These are phyloP conservation scores for Colletotrichum lini DNA, from an alignment of 2,329 filamentous ascomycete genomes.

Conservation along the genomic window DNA sequence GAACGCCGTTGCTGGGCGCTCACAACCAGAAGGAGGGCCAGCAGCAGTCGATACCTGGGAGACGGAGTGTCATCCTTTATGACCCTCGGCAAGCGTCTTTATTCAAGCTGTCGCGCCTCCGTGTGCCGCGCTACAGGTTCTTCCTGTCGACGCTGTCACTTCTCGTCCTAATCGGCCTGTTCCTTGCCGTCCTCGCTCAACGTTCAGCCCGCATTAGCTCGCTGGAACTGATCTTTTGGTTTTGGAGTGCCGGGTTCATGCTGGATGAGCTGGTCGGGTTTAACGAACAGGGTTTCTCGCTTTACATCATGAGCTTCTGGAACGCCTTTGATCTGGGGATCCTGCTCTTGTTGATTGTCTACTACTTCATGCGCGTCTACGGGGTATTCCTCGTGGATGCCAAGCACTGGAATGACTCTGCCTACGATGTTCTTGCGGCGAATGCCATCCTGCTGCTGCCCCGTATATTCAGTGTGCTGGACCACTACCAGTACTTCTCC, in stretches of 20 bases:
- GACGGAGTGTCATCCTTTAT: constrained; percentile 88
- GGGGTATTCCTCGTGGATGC: constrained; percentile 86
- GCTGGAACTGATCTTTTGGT: constrained; percentile 93
- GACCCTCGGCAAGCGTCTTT: constrained; percentile 91
- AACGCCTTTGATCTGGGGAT: constrained; percentile 96
- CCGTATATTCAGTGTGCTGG: constrained; percentile 90
- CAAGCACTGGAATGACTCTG: constrained; percentile 82
- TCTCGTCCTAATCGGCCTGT: constrained; percentile 86
- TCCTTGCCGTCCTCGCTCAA: constrained; percentile 84
- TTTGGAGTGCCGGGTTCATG: constrained; percentile 98
- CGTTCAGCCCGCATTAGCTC: constrained; percentile 85
- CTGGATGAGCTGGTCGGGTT: constrained; percentile 96
- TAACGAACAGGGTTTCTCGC: constrained; percentile 94
- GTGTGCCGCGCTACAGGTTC: constrained; percentile 92
- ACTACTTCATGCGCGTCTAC: constrained; percentile 91
- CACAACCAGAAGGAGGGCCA: constrained; percentile 51
- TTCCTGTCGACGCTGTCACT: constrained; percentile 91
- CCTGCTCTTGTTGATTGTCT: constrained; percentile 85
- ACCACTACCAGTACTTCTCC: constrained; percentile 97
- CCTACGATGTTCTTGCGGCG: constrained; percentile 93
- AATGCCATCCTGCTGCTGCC: constrained; percentile 92
- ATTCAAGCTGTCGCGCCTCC: constrained; percentile 90
- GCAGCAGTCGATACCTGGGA: constrained; percentile 57
- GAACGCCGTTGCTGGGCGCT: constrained; percentile 66
- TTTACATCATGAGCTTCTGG: constrained; percentile 99